phyloP scores from a whole-genome alignment of 2,329 filamentous ascomycete species.

The Fusarium globosum region DNA sequence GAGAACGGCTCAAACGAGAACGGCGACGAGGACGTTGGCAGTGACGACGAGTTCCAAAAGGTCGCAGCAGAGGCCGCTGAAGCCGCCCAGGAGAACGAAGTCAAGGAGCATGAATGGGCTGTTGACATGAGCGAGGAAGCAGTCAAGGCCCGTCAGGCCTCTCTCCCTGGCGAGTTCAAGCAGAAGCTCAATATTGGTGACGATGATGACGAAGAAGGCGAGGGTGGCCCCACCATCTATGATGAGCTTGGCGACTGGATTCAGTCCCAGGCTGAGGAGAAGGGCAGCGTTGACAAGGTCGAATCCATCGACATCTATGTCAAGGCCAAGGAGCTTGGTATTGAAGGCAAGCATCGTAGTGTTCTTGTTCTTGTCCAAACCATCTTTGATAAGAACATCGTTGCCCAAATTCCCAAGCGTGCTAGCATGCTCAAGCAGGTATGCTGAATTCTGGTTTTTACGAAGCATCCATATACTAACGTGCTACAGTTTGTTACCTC shows the following conservation, averaged over 20 bases:
- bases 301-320: slow-evolving; percentile 92
- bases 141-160: slow-evolving; percentile 91
- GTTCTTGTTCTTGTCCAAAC: slow-evolving; percentile 92
- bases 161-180: slow-evolving; percentile 95
- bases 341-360: slow-evolving; percentile 94
- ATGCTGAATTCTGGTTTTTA: slow-evolving; percentile 44
- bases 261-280: slow-evolving; percentile 74
- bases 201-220: slow-evolving; percentile 84
- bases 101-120: slow-evolving; percentile 92
- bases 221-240: slow-evolving; percentile 81
- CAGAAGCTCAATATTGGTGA: slow-evolving; percentile 86
- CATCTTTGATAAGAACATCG: slow-evolving; percentile 90
- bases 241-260: slow-evolving; percentile 96
- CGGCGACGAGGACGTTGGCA: slow-evolving; percentile 74
- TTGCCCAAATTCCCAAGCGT: slow-evolving; percentile 86
- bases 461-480: slow-evolving; percentile 44
- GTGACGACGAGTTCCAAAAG: slow-evolving; percentile 92
- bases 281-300: slow-evolving; percentile 80
- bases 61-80: slow-evolving; percentile 72
- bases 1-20: slow-evolving; percentile 63
- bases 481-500: slow-evolving; percentile 77
- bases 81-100: slow-evolving; percentile 64
- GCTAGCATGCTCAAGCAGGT: slow-evolving; percentile 90
- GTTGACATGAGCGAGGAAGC: slow-evolving; percentile 97
- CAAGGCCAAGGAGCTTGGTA: slow-evolving; percentile 96